Evolutionary conservation across 371 early-diverging fungal genomes (phyloP), one percentile per base, ranked within the genome.

Genomic region (Syncephalis fuscata): DNA sequence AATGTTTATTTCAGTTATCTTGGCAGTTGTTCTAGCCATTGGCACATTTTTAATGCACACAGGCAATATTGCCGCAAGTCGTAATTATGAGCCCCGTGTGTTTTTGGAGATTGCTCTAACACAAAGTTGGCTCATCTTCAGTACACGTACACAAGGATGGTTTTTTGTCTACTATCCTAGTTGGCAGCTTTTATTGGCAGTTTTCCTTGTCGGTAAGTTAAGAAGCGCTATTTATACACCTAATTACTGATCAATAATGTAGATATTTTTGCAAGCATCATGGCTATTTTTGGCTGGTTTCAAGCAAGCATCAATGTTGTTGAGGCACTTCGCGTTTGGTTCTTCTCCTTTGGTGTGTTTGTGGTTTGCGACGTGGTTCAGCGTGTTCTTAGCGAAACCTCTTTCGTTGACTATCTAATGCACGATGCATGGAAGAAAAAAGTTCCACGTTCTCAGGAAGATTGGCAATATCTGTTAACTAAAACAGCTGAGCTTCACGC

Each of bases 51-150:
- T 32, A 11, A 32, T 32, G 32, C 32, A 32, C 11, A 32, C 32
- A 11, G 32, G 32, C 4, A 32, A 32, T 32, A 32, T 32, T 32
- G 32, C 32, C 1, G 43, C 43, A 14, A 43, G 19, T 23, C 5
- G 43, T 2, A 11, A 9, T 11, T 23, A 43, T 43, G 43, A 43
- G 16, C 23, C 43, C 9, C 43, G 23, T 16, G 43, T 62, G 24
- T 62, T 56, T 48, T 48, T 59, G 17, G 56, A 62, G 42, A 49
- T 62, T 26, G 49, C 62, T 8, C 45, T 62, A n/a, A 57, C 62
- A 15, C 52, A 62, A 44, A 57, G 53, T 44, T 62, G 62, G 62
- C 48, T 59, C 14, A 60, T 62, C 39, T 59, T 62, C 52, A 57
- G 55, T 44, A 59, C 62, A 8, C 52, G 62, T 14, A 37, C 25